A percentile compares a stretch with the other conserved stretches of the same genome.
phyloP scores from a whole-genome alignment of 257 asterid species.

The Catharanthus roseus region DNA sequence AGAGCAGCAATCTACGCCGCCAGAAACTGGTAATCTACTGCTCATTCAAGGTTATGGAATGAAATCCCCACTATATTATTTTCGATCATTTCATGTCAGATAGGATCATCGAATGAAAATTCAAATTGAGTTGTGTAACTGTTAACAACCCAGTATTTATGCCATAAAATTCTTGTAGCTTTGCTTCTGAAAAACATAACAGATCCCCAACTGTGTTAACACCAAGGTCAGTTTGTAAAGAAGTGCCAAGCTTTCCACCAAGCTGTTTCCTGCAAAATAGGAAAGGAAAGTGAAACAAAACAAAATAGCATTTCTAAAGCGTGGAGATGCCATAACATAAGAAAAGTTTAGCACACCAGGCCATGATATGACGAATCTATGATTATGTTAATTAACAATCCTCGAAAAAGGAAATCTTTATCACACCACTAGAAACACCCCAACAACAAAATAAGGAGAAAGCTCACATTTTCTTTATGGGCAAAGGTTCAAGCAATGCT shows the following conservation, averaged over 20 bases:
- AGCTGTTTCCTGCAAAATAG: constrained; percentile 80
- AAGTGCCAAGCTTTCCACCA: constrained; percentile 95
- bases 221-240: constrained; percentile 68
- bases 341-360: neutral
- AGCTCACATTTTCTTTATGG: constrained; percentile 79
- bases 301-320: constrained; percentile 7
- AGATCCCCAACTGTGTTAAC: constrained; percentile 89
- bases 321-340: constrained; percentile 5
- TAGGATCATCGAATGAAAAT: neutral
- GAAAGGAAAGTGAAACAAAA: neutral
- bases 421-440: neutral
- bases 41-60: neutral
- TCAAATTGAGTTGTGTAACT: constrained; percentile 5
- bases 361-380: neutral
- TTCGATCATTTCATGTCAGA: neutral
- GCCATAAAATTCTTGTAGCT: constrained; percentile 84
- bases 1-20: neutral
- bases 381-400: neutral
- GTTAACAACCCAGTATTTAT: constrained; percentile 78
- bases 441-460: neutral
- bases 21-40: neutral
- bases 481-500: constrained; percentile 65
- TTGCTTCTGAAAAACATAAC: constrained; percentile 71
- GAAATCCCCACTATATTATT: neutral
- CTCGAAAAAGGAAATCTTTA: neutral